Conservation (phyloP, 768 basidiomycete genomes). For the Kwoniella bestiolae region DNA sequence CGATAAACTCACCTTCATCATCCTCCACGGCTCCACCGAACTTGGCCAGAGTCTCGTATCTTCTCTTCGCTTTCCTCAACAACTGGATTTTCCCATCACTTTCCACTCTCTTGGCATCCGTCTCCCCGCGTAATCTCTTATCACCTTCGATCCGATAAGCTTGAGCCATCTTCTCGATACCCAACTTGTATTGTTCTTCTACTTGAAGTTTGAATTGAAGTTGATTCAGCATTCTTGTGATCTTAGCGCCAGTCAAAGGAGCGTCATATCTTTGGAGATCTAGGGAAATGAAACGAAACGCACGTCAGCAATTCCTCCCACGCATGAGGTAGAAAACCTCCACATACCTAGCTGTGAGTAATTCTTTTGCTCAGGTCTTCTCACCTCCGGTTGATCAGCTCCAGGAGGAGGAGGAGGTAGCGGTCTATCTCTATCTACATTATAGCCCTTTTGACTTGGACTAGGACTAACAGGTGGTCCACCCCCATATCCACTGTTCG, state of each 20-base stretch:
- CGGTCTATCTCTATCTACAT: constrained; percentile 44
- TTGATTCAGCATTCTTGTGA: constrained; percentile 96
- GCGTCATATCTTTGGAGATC: constrained; percentile 98
- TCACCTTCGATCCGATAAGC: constrained; percentile 96
- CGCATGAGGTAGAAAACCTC: too few relatives aligned
- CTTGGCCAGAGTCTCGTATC: constrained; percentile 94
- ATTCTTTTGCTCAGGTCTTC: constrained; percentile 44
- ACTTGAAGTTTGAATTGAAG: constrained; percentile 99
- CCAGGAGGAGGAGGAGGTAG: constrained; percentile 49
- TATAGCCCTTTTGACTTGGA: constrained; percentile 30
- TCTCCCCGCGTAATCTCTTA: constrained; percentile 90
- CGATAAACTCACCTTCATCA: constrained; percentile 64
- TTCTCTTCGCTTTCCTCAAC: constrained; percentile 84
- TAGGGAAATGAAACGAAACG: constrained; percentile 28
- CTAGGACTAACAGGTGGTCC: constrained; percentile 31
- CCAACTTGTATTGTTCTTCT: constrained; percentile 95
- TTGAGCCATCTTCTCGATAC: constrained; percentile 98
- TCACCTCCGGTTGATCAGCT: constrained; percentile 15
- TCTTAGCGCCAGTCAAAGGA: constrained; percentile 92
- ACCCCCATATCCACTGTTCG: constrained; percentile 1
- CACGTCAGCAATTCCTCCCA: neutral
- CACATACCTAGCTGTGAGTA: constrained; percentile 56
- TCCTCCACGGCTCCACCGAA: constrained; percentile 75
- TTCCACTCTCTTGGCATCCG: constrained; percentile 90
- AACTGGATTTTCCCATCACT: constrained; percentile 96